These are phyloP conservation scores for Debaryomyces psychrophilus DNA, from an alignment of 1,139 yeast genomes.

Conservation along the genomic window DNA sequence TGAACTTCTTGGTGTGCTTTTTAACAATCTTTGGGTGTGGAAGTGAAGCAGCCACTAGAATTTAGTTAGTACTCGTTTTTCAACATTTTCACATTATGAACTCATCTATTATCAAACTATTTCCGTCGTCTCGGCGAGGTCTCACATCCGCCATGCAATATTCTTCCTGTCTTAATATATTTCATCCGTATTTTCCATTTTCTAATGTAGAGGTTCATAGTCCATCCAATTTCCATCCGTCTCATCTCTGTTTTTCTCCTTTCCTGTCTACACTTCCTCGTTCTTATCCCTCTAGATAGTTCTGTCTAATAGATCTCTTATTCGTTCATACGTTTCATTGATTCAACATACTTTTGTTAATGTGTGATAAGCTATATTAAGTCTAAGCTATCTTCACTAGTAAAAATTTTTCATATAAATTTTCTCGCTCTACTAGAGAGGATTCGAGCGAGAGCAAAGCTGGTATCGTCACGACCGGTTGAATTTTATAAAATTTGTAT, in stretches of 20 bases:
- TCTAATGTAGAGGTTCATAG: background rate
- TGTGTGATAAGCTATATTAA: constrained; percentile 14
- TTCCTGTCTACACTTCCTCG: background rate
- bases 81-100: background rate
- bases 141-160: background rate
- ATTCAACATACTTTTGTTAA: constrained; percentile 16
- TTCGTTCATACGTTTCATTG: background rate
- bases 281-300: background rate
- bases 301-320: background rate
- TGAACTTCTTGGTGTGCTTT: constrained; percentile 98
- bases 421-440: constrained; percentile 5
- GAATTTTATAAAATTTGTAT: background rate
- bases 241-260: background rate
- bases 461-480: constrained; percentile 4
- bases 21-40: constrained; percentile 99
- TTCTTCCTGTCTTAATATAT: background rate
- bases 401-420: constrained; percentile 11
- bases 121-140: background rate
- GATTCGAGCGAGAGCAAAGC: background rate
- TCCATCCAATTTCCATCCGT: background rate
- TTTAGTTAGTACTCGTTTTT: constrained; percentile 16
- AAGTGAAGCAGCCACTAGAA: constrained; percentile 88
- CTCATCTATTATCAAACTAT: constrained; percentile 1
- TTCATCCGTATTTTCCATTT: background rate
- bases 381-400: background rate